Evolutionary conservation across 345 rosid species (phyloP), one percentile per base, ranked within the genome.

Genomic region (Ricinus communis): DNA sequence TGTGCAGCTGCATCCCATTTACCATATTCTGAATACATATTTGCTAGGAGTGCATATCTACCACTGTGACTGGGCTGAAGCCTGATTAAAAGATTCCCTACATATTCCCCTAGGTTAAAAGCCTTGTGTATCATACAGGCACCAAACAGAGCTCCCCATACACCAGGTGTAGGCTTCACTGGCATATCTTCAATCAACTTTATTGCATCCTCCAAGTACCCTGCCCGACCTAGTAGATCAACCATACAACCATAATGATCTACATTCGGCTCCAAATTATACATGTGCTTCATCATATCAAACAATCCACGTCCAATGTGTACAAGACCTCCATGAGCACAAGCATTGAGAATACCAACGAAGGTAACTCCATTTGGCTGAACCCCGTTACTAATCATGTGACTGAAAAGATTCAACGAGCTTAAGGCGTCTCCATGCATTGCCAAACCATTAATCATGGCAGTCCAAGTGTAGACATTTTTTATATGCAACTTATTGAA

Each of bases 1-100:
- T 70, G 38, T 45, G 80, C 76, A 7, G 70, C 73, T 40, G 60
- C 74, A 63, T 76, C 78, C 83, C 81, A 76, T 54, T 65, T 73
- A 40, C 25, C 52, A 55, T 63, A 28, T 64, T 40, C 68, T 0
- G 80, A 65, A 21, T 80, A 76, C 80, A 80, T 40, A 69, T 73
- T 80, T 28, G 83, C 80, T 58, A 80, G 51, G 40, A 73, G 80
- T 10, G 83, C 60, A 57, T 76, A 80, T 31, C 71, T 47, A 53
- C 83, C 81, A 9, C 78, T 36, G 52, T 70, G 80, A 41, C 55
- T 43, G 0, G 83, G 83, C 68, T 80, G 80, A 59, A 76, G 47
- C 45, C 67, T 62, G 45, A 80, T 66, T 52, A 80, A 47, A 58
- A 31, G 75, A 0, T 76, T 69, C 19, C 83, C 83, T 49, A 58